Conservation (phyloP, 148 eudicot species). For the Limonium bicolor region DNA sequence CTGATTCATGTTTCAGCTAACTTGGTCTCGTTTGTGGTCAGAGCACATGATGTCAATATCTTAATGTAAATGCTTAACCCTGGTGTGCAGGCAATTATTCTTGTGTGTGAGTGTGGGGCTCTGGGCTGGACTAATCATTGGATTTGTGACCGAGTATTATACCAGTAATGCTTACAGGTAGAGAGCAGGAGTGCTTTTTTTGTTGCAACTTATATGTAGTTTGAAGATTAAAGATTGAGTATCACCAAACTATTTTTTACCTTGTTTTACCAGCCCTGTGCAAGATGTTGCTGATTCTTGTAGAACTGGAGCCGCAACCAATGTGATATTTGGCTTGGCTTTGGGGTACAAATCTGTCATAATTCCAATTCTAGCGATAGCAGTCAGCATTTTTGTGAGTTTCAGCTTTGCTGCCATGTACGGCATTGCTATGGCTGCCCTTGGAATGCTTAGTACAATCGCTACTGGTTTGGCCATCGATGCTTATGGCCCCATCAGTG, state of each 20-base stretch:
- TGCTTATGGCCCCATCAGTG: background rate
- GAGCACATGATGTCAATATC: too few relatives aligned
- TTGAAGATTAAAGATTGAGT: too few relatives aligned
- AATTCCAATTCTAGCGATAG: background rate
- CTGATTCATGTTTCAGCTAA: too few relatives aligned
- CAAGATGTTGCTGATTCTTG: conserved; percentile 1
- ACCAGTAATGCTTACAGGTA: conserved; percentile 95
- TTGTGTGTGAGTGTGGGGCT: conserved; percentile 76
- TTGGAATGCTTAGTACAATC: conserved; percentile 1
- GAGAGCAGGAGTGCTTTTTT: too few relatives aligned
- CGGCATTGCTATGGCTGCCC: background rate
- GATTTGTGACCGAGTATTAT: conserved; percentile 79
- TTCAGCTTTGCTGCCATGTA: background rate
- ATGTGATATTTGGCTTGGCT: conserved; percentile 1
- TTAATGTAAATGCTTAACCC: background rate
- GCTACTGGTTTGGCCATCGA: conserved; percentile 1
- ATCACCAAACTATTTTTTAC: too few relatives aligned
- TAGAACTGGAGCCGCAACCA: background rate
- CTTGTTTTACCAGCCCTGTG: background rate
- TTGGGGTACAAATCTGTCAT: conserved; percentile 1
- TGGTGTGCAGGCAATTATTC: conserved; percentile 62
- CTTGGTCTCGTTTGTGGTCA: too few relatives aligned
- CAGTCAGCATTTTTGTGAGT: background rate
- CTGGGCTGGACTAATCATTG: conserved; percentile 94
- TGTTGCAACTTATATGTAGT: too few relatives aligned